Base-by-base conservation (phyloP, 148 eudicot genomes). In the Chenopodium berlandieri region DNA sequence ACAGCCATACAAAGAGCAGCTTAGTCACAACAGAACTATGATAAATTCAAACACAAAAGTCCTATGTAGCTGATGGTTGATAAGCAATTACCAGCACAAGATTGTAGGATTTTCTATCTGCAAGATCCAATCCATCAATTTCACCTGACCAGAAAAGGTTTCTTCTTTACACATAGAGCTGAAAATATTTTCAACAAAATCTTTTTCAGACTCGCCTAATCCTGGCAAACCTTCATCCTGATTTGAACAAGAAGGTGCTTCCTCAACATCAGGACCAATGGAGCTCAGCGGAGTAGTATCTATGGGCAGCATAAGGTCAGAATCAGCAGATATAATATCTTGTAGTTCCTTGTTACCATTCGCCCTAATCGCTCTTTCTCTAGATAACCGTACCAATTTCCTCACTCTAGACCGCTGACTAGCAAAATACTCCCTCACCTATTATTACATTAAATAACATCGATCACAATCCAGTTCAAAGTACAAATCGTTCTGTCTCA, bases 41-140 rank as follows among this genome's bases (percentile, higher is more conserved):
- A n/a, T 22, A 34, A 7, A 62, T 22, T 75, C 37, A 68, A 64
- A 62, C 9, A 69, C 52, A 17, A 54, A 75, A 13, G 8, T n/a
- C 77, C 40, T 66, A 67, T 44, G 56, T 76, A 73, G 44, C 17
- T 50, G 58, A 56, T 54, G 78, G 54, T 34, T 75, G 37, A 80
- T 40, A 72, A 75, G 60, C 58, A 58, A 84, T 74, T 89, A 94
- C 99, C 99, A 94, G 80, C 86, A 79, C 60, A 94, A 83, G 68
- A 92, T 89, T 67, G 90, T 86, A 65, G 95, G 86, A 85, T 92
- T 90, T 82, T 90, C 87, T 72, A 94, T 84, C 68, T 87, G 93
- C 85, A 96, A 80, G 80, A 96, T 90, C 97, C 95, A 90, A 70
- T 93, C 92, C 98, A 96, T 89, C 87, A 96, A 81, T 82, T 92